Percentiles rank a stretch among this genome's conserved stretches.
Conservation (phyloP, 2,329 filamentous ascomycete genomes). For the Neodidymelliopsis sp. region DNA sequence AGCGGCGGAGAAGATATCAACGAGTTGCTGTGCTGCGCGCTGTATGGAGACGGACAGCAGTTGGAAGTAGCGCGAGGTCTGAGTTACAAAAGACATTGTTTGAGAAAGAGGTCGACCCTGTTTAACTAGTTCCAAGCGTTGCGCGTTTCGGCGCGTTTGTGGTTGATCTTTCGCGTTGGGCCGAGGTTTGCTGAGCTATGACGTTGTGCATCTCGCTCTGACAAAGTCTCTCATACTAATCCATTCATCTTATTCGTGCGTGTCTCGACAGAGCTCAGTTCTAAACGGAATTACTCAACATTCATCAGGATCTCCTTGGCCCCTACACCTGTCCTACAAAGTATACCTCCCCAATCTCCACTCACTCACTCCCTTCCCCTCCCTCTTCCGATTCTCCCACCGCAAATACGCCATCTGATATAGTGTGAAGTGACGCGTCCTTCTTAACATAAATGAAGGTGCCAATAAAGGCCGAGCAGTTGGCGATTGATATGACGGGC, state of each 20-base stretch:
- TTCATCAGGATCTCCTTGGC: too few relatives aligned
- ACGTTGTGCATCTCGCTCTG: too few relatives aligned
- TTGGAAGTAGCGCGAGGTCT: neutral
- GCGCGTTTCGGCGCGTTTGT: conserved; percentile 10
- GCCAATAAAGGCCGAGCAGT: conserved; percentile 59
- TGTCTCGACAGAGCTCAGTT: too few relatives aligned
- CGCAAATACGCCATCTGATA: conserved; percentile 34
- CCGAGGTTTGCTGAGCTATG: conserved; percentile 5
- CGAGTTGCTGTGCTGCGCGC: neutral
- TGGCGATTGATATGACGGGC: conserved; percentile 57
- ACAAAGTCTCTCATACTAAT: too few relatives aligned
- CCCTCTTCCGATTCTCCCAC: conserved; percentile 40
- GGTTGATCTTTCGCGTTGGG: neutral
- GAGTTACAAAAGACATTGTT: neutral
- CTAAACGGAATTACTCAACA: too few relatives aligned
- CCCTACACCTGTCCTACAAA: too few relatives aligned
- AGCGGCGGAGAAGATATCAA: conserved; percentile 7
- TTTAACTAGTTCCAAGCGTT: conserved; percentile 4
- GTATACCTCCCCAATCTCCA: conserved; percentile 34
- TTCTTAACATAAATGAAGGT: conserved; percentile 59
- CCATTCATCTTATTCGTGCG: too few relatives aligned
- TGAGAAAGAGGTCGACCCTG: neutral
- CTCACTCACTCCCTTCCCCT: conserved; percentile 32
- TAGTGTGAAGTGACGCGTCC: conserved; percentile 48
- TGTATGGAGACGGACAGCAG: neutral